Percentiles rank a stretch among this genome's conserved stretches.
Conservation (phyloP, 73 alveolate genomes). For the Uronychia setigera region DNA sequence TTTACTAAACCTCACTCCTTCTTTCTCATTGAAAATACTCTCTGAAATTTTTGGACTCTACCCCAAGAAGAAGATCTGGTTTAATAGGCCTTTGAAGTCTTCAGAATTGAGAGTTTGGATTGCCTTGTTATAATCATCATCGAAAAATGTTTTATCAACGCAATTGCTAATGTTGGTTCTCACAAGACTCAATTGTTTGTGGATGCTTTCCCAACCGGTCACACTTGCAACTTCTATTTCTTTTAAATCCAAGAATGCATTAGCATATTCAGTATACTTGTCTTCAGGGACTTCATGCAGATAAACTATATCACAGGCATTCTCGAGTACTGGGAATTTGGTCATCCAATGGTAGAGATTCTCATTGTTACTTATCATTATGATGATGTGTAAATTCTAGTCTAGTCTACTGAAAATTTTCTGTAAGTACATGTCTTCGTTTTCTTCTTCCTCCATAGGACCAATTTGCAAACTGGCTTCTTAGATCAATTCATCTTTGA, state of each 20-base stretch:
- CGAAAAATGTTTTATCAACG: neutral
- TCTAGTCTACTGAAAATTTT: conserved; percentile 12
- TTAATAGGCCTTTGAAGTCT: neutral
- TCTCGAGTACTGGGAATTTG: conserved; percentile 37
- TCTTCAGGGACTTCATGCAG: conserved; percentile 20
- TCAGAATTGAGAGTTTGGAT: neutral
- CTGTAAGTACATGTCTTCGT: conserved; percentile 2
- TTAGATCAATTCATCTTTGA: neutral
- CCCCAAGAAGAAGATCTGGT: neutral
- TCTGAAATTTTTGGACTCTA: neutral
- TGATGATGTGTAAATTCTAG: conserved; percentile 21
- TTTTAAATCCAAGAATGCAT: neutral
- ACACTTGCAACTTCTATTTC: neutral
- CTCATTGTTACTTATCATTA: conserved; percentile 14
- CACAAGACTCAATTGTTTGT: neutral
- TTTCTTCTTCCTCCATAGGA: neutral
- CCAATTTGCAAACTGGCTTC: neutral
- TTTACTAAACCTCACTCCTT: neutral
- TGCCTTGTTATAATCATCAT: neutral
- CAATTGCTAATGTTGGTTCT: neutral
- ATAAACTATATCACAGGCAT: conserved; percentile 31
- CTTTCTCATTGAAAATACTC: neutral
- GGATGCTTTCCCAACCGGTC: neutral
- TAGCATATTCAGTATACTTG: neutral
- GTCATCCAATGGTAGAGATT: conserved; percentile 36